Percentiles rank a stretch among this genome's conserved stretches.
Conservation (phyloP, 2,329 filamentous ascomycete genomes). For the Emmonsiellopsis sp. region DNA sequence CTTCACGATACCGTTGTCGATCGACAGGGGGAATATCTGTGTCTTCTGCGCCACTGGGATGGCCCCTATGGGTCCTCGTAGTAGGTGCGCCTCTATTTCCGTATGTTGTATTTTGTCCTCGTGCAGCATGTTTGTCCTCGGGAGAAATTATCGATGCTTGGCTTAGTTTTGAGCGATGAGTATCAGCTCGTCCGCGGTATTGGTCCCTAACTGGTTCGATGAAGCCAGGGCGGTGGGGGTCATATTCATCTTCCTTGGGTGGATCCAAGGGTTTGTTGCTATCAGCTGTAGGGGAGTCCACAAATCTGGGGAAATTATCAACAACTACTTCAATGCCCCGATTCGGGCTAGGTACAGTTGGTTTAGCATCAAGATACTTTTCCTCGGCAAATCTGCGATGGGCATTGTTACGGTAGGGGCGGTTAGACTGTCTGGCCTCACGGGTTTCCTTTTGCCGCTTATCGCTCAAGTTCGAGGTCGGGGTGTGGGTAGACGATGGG, state of each 20-base stretch:
- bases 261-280: constrained; percentile 19
- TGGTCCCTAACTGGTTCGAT: constrained; percentile 13
- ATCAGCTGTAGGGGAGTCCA: constrained; percentile 12
- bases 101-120: not conserved
- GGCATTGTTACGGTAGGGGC: not conserved
- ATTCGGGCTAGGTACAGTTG: not conserved
- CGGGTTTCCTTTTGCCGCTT: not conserved
- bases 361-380: not conserved
- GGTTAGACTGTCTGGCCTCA: constrained; percentile 3
- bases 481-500: not conserved
- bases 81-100: not conserved
- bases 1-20: constrained; percentile 1
- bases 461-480: not conserved
- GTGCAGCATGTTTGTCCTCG: not conserved
- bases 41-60: not conserved
- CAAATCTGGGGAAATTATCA: constrained; percentile 13
- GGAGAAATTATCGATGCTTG: not conserved
- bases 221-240: constrained; percentile 32
- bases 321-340: constrained; percentile 12
- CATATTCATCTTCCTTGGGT: constrained; percentile 39
- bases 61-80: not conserved
- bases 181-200: constrained; percentile 6
- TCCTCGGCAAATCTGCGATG: not conserved
- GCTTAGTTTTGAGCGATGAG: constrained; percentile 1
- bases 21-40: not conserved